Conservation (phyloP, 176 grass and related monocot genomes). For the Carex kokanica region DNA sequence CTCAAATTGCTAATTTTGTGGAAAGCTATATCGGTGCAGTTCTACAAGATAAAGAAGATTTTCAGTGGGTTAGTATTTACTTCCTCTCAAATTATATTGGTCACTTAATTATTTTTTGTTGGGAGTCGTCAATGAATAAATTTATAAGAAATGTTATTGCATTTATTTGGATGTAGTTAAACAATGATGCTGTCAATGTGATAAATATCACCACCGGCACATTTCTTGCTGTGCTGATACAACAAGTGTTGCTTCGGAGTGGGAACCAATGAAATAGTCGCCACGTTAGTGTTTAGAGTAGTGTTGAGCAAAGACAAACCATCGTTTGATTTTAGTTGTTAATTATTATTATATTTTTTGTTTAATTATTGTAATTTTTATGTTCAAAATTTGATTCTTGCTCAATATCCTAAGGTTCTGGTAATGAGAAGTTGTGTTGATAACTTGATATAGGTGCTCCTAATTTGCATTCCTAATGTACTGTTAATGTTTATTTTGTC, state of each 20-base stretch:
- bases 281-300: no score
- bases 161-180: conserved; percentile 49
- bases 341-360: not conserved
- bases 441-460: not conserved
- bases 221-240: conserved; percentile 61
- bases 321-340: not conserved
- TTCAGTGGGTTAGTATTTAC: conserved; percentile 68
- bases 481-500: not conserved
- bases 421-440: not conserved
- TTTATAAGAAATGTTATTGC: not conserved
- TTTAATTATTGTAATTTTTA: not conserved
- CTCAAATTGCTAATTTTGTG: conserved; percentile 92
- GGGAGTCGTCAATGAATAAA: not conserved
- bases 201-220: conserved; percentile 74
- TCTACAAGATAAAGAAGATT: conserved; percentile 88
- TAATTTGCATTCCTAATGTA: not conserved
- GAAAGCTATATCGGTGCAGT: conserved; percentile 80
- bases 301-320: no score
- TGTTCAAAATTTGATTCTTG: conserved; percentile 12
- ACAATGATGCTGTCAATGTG: conserved; percentile 87
- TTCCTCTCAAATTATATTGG: conserved; percentile 16
- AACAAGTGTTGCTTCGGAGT: conserved; percentile 41
- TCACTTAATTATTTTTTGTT: conserved; percentile 5
- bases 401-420: not conserved
- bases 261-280: conserved; percentile 26